Evolutionary conservation across 805 yeast genomes (phyloP).

Genomic region (Metschnikowia amazonensis): DNA sequence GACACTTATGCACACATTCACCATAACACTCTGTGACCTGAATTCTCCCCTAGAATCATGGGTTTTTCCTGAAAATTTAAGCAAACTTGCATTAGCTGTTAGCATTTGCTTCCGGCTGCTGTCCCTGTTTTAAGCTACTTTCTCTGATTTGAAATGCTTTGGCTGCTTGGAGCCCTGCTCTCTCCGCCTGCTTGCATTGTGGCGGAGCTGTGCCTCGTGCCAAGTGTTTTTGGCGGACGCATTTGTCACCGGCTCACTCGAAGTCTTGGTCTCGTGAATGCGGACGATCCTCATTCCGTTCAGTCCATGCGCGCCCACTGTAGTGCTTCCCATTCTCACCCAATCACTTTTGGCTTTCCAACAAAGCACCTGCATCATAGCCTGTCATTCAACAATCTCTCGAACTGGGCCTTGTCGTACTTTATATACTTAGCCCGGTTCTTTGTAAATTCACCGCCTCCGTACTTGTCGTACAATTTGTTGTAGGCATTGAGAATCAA

Average conservation of each 20-base stretch:
- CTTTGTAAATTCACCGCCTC: slow-evolving; percentile 66
- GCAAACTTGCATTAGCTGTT: too few species aligned
- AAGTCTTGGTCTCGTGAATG: background rate
- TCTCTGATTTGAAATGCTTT: too few species aligned
- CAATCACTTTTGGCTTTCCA: background rate
- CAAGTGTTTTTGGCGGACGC: background rate
- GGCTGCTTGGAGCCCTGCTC: background rate
- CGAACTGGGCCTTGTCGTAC: slow-evolving; percentile 49
- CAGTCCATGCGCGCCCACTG: background rate
- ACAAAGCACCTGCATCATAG: slow-evolving; percentile 6
- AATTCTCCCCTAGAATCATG: too few species aligned
- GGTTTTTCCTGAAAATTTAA: too few species aligned
- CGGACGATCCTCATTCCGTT: background rate
- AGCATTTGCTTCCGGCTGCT: too few species aligned
- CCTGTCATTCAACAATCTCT: slow-evolving; percentile 25
- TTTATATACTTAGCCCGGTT: slow-evolving; percentile 67
- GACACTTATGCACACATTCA: too few species aligned
- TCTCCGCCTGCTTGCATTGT: background rate
- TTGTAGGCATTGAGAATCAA: slow-evolving; percentile 81
- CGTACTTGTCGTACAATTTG: slow-evolving; percentile 77
- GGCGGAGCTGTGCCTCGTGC: background rate
- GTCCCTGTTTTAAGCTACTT: too few species aligned
- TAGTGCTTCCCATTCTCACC: background rate
- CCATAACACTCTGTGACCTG: too few species aligned
- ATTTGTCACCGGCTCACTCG: background rate